Evolutionary conservation across 257 asterid genomes (phyloP).

Genomic region (Ajuga chamaepitys): DNA sequence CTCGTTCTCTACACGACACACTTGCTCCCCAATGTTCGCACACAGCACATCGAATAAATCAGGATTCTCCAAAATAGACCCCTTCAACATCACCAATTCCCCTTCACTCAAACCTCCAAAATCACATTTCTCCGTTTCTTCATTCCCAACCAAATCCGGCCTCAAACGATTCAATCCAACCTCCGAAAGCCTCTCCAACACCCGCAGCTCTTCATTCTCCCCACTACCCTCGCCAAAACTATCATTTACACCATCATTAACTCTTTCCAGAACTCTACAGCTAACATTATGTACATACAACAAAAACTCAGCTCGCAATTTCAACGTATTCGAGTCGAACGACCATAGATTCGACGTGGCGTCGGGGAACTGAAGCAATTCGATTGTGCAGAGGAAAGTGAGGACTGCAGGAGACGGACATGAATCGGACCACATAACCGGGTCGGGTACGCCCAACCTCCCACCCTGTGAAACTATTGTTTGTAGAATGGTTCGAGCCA

Average conservation of each 20-base stretch:
- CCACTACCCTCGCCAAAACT: slow-evolving; percentile 18
- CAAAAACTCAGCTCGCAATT: slow-evolving; percentile 80
- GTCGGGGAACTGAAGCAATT: slow-evolving; percentile 70
- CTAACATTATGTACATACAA: slow-evolving; percentile 47
- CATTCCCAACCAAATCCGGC: slow-evolving; percentile 49
- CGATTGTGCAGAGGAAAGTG: slow-evolving; percentile 65
- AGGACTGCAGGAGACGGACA: slow-evolving; percentile 77
- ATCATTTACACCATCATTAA: slow-evolving; percentile 20
- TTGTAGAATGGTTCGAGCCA: slow-evolving; percentile 68
- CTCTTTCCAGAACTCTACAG: slow-evolving; percentile 37
- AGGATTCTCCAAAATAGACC: slow-evolving; percentile 46
- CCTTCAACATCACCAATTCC: slow-evolving; percentile 52
- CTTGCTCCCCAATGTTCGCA: slow-evolving; percentile 61
- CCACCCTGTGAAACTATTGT: slow-evolving; percentile 67
- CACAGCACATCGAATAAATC: slow-evolving; percentile 70
- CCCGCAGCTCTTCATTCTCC: slow-evolving; percentile 40
- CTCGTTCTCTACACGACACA: slow-evolving; percentile 41
- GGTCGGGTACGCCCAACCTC: slow-evolving; percentile 43
- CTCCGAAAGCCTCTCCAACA: slow-evolving; percentile 44
- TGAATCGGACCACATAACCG: slow-evolving; percentile 65
- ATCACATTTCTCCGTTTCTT: slow-evolving; percentile 17
- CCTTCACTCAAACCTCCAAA: slow-evolving; percentile 36
- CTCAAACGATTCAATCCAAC: slow-evolving; percentile 62
- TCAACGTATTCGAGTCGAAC: slow-evolving; percentile 49
- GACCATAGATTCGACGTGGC: slow-evolving; percentile 72